These are phyloP conservation scores for Boletellus deceptivus DNA, from an alignment of 1,284 basidiomycete species.

Conservation along the genomic window DNA sequence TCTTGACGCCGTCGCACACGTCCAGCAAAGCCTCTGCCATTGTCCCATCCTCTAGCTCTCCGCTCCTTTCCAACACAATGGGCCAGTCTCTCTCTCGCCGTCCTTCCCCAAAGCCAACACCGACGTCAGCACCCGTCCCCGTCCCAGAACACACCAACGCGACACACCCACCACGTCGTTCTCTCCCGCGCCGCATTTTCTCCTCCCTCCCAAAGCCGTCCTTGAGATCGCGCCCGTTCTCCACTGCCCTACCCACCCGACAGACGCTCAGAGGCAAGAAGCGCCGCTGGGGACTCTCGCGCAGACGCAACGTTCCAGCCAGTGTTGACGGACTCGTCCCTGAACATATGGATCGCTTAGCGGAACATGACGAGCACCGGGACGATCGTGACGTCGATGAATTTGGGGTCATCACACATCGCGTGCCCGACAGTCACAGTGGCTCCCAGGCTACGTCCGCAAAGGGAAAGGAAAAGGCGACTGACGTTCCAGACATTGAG, in stretches of 20 bases:
- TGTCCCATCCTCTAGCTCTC: constrained; percentile 1
- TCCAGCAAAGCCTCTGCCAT: not conserved
- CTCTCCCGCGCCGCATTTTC: constrained; percentile 27
- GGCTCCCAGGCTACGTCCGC: constrained; percentile 21
- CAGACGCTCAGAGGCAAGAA: constrained; percentile 30
- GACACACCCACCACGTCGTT: constrained; percentile 12
- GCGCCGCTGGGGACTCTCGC: constrained; percentile 43
- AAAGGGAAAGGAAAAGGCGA: constrained; percentile 33
- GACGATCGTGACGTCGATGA: constrained; percentile 32
- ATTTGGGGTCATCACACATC: constrained; percentile 32
- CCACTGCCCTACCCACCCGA: constrained; percentile 23
- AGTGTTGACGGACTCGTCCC: constrained; percentile 8
- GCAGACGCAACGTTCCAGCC: constrained; percentile 15
- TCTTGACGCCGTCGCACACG: constrained; percentile 7
- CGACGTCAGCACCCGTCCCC: constrained; percentile 1
- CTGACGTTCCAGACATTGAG: constrained; percentile 10
- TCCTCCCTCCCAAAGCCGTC: constrained; percentile 28
- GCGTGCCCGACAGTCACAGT: constrained; percentile 30
- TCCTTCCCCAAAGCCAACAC: constrained; percentile 7
- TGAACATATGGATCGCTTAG: constrained; percentile 10
- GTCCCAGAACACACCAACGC: constrained; percentile 6
- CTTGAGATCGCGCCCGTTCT: constrained; percentile 18
- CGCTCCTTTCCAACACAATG: constrained; percentile 18
- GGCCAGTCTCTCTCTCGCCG: constrained; percentile 30
- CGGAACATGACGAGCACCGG: constrained; percentile 29